phyloP scores from a whole-genome alignment of 345 rosid species.

The Euclidium syriacum region DNA sequence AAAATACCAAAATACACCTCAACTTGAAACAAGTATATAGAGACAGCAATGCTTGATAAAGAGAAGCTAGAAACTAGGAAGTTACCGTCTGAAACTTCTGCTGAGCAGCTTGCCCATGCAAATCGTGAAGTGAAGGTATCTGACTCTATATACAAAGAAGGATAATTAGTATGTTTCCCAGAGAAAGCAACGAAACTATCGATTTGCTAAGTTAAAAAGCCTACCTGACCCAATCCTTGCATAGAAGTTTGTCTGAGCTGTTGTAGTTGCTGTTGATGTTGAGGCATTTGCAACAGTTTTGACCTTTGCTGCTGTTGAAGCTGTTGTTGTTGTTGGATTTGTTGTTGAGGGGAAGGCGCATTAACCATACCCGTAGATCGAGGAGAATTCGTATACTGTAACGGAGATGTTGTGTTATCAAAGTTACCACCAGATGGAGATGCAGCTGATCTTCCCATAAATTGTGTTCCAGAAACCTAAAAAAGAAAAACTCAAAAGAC shows the following conservation, averaged over 20 bases:
- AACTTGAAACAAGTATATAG: not conserved
- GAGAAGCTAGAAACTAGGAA: slow-evolving; percentile 7
- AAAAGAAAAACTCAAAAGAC: slow-evolving; percentile 5
- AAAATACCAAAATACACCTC: not conserved
- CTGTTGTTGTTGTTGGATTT: slow-evolving; percentile 57
- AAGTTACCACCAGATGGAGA: slow-evolving; percentile 68
- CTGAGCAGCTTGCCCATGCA: slow-evolving; percentile 59
- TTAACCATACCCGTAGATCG: slow-evolving; percentile 78
- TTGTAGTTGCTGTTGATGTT: slow-evolving; percentile 75
- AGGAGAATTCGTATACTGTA: slow-evolving; percentile 88
- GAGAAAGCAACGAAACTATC: not conserved
- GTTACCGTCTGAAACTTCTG: slow-evolving; percentile 69
- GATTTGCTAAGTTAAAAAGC: slow-evolving; percentile 5
- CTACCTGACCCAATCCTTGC: slow-evolving; percentile 75
- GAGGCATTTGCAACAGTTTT: slow-evolving; percentile 71
- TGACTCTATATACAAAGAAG: slow-evolving; percentile 45
- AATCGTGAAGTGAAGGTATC: slow-evolving; percentile 59
- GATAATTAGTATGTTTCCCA: not conserved
- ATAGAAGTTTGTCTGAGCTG: slow-evolving; percentile 70
- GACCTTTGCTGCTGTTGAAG: slow-evolving; percentile 67
- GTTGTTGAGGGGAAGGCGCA: slow-evolving; percentile 86
- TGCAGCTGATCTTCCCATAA: slow-evolving; percentile 79
- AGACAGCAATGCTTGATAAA: not conserved
- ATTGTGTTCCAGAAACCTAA: slow-evolving; percentile 70
- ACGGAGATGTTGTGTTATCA: slow-evolving; percentile 79